A percentile compares a stretch with the other conserved stretches of the same genome.
These are phyloP conservation scores for Punica granatum DNA, from an alignment of 345 rosid genomes.

Conservation along the genomic window DNA sequence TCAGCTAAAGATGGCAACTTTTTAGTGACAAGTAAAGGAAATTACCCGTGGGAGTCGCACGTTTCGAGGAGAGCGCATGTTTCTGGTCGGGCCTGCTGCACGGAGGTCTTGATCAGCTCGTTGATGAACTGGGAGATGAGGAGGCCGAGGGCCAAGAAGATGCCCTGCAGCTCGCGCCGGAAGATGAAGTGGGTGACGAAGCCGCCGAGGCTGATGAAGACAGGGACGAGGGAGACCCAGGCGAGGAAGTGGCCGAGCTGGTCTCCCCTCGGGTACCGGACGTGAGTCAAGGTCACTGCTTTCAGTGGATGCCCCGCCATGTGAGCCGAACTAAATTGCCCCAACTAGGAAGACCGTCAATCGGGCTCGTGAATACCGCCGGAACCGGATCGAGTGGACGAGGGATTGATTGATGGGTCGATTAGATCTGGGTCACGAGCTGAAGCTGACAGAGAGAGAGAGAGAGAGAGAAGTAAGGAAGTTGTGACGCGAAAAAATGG, in stretches of 20 bases:
- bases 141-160: constrained; percentile 86
- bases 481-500: neutral
- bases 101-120: constrained; percentile 56
- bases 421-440: neutral
- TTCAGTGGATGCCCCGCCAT: constrained; percentile 25
- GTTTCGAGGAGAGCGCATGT: constrained; percentile 75
- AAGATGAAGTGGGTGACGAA: constrained; percentile 84
- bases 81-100: constrained; percentile 85
- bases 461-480: neutral
- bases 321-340: no score
- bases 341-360: no score
- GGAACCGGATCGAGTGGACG: neutral
- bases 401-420: neutral
- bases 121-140: constrained; percentile 71
- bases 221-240: constrained; percentile 85
- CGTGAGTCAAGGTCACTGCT: constrained; percentile 86
- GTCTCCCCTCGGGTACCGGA: constrained; percentile 73
- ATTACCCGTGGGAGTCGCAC: constrained; percentile 85
- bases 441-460: no score
- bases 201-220: constrained; percentile 85
- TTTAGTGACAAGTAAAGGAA: neutral
- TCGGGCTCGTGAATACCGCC: no score
- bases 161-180: constrained; percentile 84
- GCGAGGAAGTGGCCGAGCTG: constrained; percentile 77
- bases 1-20: neutral